Conservation (phyloP, 768 basidiomycete genomes). For the Lentinula raphanica region DNA sequence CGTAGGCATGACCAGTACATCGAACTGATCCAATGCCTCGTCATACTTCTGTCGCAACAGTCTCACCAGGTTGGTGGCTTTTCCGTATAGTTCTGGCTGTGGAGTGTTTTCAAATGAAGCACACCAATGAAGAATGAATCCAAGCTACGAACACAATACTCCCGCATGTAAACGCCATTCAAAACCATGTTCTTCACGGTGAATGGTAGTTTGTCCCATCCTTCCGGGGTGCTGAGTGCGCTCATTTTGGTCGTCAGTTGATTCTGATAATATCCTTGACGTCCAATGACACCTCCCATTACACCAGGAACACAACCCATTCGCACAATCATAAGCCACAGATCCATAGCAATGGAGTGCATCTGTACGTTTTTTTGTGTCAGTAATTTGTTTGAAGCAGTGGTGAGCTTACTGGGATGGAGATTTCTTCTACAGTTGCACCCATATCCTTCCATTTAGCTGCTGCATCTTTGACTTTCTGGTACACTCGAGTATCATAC, state of each 20-base stretch:
- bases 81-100: conserved; percentile 6
- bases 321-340: background rate
- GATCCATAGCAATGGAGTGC: background rate
- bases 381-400: background rate
- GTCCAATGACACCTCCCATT: background rate
- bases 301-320: background rate
- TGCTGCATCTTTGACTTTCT: background rate
- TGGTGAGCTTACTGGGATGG: background rate
- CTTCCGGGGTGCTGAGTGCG: background rate
- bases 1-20: conserved; percentile 7
- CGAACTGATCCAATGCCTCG: background rate
- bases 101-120: background rate
- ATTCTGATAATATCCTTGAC: background rate
- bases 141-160: background rate
- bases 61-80: background rate
- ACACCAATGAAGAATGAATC: background rate
- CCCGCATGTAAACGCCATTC: conserved; percentile 3
- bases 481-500: background rate
- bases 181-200: conserved; percentile 3
- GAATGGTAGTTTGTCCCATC: conserved; percentile 3
- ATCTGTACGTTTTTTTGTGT: background rate
- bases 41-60: conserved; percentile 1
- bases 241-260: background rate
- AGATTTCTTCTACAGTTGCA: background rate
- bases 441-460: background rate